Conservation (phyloP, 208 protist genomes). For the Tetramitus jugosus region DNA sequence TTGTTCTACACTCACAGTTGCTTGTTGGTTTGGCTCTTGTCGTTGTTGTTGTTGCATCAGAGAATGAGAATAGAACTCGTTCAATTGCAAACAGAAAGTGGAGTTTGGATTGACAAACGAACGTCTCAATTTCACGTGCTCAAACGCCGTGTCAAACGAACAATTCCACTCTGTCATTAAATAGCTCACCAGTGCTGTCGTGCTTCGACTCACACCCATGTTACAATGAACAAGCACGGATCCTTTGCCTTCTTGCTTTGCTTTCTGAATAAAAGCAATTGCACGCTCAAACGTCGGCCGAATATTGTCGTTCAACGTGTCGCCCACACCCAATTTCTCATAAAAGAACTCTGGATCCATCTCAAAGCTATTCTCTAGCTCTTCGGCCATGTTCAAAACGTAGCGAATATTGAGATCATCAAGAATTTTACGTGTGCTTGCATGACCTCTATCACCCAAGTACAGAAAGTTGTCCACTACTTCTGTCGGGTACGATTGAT, state of each 20-base stretch:
- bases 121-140: neutral
- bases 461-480: slow-evolving; percentile 1
- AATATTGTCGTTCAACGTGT: neutral
- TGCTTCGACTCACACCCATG: slow-evolving; percentile 6
- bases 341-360: neutral
- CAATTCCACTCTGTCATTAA: neutral
- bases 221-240: neutral
- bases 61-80: too few relatives aligned
- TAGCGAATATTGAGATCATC: neutral
- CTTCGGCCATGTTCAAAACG: slow-evolving; percentile 16
- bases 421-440: neutral
- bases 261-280: neutral
- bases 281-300: neutral
- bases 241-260: neutral
- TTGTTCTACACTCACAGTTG: too few relatives aligned
- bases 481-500: slow-evolving; percentile 3
- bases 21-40: too few relatives aligned
- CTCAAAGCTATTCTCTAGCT: neutral
- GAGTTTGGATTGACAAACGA: neutral
- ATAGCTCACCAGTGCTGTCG: neutral
- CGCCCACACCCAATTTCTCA: neutral
- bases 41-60: too few relatives aligned
- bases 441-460: neutral
- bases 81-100: neutral
- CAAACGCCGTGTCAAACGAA: neutral